phyloP scores from a whole-genome alignment of 352 stramenopile species.

The Pythium insidiosum region DNA sequence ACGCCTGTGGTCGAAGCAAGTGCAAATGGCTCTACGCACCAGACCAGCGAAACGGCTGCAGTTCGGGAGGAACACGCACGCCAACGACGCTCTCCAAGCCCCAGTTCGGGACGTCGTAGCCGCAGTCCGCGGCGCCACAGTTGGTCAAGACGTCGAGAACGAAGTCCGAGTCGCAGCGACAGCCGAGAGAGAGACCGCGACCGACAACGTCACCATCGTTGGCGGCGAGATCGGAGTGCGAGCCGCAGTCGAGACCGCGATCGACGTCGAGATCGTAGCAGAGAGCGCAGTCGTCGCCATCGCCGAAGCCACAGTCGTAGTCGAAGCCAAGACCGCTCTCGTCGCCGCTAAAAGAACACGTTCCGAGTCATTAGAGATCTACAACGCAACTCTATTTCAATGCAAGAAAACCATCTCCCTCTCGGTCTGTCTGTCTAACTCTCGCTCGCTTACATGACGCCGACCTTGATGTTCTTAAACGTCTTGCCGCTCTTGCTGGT shows the following conservation, averaged over 20 bases:
- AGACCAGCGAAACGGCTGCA: too few species aligned
- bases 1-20: too few species aligned
- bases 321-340: neutral
- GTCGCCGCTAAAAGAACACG: too few species aligned
- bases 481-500: constrained; percentile 47
- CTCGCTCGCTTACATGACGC: constrained; percentile 17
- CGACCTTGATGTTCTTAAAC: constrained; percentile 60
- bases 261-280: constrained; percentile 1
- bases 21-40: too few species aligned
- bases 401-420: too few species aligned
- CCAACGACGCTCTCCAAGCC: neutral
- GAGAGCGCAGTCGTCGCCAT: neutral
- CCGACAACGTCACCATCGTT: too few species aligned
- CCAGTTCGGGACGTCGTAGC: neutral
- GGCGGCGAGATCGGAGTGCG: neutral
- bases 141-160: neutral
- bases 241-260: neutral
- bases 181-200: neutral
- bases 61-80: neutral
- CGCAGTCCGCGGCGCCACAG: too few species aligned
- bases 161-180: constrained; percentile 3
- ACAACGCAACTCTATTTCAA: too few species aligned
- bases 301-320: neutral
- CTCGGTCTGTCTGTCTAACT: neutral
- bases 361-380: too few species aligned